Evolutionary conservation across 148 eudicot species (phyloP).

Genomic region (Pouteria glomerata): DNA sequence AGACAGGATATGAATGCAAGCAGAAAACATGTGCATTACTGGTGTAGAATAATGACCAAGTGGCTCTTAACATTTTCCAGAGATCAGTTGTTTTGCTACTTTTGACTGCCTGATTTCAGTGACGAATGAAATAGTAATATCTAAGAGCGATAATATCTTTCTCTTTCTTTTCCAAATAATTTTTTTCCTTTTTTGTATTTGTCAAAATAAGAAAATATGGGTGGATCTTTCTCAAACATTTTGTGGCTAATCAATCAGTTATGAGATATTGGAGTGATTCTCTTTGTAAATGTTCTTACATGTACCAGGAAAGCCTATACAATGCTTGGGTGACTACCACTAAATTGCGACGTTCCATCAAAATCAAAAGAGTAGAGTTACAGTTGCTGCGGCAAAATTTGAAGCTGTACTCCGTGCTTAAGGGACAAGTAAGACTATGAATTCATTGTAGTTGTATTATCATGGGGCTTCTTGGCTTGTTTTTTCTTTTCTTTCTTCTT

Average conservation of each 20-base stretch:
- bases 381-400: constrained; percentile 53
- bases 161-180: not conserved
- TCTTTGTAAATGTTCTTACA: constrained; percentile 18
- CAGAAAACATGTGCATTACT: not conserved
- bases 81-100: not conserved
- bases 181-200: not conserved
- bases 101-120: too few species aligned
- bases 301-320: constrained; percentile 66
- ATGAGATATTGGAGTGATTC: constrained; percentile 1
- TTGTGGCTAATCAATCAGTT: not conserved
- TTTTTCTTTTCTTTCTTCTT: not conserved
- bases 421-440: constrained; percentile 59
- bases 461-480: not conserved
- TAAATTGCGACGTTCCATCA: constrained; percentile 46
- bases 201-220: too few species aligned
- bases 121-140: not conserved
- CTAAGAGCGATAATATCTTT: too few species aligned
- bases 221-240: not conserved
- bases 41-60: too few species aligned
- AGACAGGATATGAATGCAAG: not conserved
- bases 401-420: constrained; percentile 58
- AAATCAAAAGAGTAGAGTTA: constrained; percentile 48
- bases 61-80: too few species aligned
- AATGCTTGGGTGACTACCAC: constrained; percentile 60
- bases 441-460: not conserved